Percentiles rank a stretch among this genome's conserved stretches.
phyloP scores from a whole-genome alignment of 176 grass and related monocot genomes.

The Aegilops tauschii region DNA sequence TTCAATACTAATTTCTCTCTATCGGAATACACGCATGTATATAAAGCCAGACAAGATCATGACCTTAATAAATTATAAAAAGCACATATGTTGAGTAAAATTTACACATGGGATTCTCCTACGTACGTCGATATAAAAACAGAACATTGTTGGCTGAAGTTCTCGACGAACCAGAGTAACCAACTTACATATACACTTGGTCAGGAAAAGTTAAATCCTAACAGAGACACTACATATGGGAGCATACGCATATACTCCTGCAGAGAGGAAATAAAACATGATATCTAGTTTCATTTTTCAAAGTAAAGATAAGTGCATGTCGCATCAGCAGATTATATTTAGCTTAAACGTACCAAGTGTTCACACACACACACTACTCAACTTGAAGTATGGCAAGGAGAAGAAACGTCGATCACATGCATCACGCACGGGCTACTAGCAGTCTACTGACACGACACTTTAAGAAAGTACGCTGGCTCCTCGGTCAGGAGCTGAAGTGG shows the following conservation, averaged over 20 bases:
- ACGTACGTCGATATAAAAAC: too few relatives aligned
- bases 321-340: neutral
- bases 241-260: neutral
- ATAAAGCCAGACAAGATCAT: neutral
- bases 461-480: constrained; percentile 31
- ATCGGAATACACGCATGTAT: neutral
- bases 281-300: neutral
- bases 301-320: neutral
- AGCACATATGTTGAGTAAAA: too few relatives aligned
- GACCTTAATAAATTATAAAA: too few relatives aligned
- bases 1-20: neutral
- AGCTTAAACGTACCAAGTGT: neutral
- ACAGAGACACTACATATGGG: neutral
- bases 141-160: neutral
- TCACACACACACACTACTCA: neutral
- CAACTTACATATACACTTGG: too few relatives aligned
- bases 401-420: constrained; percentile 21
- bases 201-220: too few relatives aligned
- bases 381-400: neutral
- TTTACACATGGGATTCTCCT: neutral
- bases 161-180: neutral
- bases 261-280: neutral
- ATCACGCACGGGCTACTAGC: constrained; percentile 3
- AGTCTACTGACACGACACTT: constrained; percentile 40
- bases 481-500: constrained; percentile 21